These are phyloP conservation scores for Aspergillus terreus DNA, from an alignment of 2,329 filamentous ascomycete genomes.

Conservation along the genomic window DNA sequence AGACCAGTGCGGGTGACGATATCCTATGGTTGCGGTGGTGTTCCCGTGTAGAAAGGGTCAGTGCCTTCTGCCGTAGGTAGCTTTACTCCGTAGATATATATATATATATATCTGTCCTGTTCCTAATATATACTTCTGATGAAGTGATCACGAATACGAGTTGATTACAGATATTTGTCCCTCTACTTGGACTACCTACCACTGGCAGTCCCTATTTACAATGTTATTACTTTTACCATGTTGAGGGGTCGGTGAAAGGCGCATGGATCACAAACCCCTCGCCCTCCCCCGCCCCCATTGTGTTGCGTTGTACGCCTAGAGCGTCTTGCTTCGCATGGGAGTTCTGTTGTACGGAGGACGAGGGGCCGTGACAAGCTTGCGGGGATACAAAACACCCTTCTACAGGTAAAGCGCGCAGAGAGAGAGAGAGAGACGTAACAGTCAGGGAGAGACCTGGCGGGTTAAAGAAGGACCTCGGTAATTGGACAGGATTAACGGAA, in stretches of 20 bases:
- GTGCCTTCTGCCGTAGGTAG: too few relatives aligned
- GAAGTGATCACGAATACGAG: too few relatives aligned
- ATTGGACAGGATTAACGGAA: not conserved
- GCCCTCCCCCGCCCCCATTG: not conserved
- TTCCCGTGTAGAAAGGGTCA: not conserved
- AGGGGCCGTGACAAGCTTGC: not conserved
- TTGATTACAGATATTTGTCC: too few relatives aligned
- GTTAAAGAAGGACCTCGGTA: not conserved
- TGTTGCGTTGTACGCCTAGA: slow-evolving; percentile 2
- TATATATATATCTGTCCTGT: too few relatives aligned
- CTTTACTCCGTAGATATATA: too few relatives aligned
- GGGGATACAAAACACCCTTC: not conserved
- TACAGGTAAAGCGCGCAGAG: too few relatives aligned
- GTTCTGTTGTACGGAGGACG: not conserved
- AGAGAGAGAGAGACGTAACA: too few relatives aligned
- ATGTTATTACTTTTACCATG: too few relatives aligned
- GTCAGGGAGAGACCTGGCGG: too few relatives aligned
- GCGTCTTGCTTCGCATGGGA: not conserved
- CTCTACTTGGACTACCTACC: too few relatives aligned
- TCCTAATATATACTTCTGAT: too few relatives aligned
- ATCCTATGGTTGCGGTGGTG: not conserved
- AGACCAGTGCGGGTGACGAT: not conserved
- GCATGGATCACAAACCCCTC: slow-evolving; percentile 1
- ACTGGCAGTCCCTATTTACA: too few relatives aligned
- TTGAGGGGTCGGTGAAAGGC: not conserved